Evolutionary conservation across 2,329 filamentous ascomycete species (phyloP), one percentile per base, ranked within the genome.

Genomic region (Penicillium freii): DNA sequence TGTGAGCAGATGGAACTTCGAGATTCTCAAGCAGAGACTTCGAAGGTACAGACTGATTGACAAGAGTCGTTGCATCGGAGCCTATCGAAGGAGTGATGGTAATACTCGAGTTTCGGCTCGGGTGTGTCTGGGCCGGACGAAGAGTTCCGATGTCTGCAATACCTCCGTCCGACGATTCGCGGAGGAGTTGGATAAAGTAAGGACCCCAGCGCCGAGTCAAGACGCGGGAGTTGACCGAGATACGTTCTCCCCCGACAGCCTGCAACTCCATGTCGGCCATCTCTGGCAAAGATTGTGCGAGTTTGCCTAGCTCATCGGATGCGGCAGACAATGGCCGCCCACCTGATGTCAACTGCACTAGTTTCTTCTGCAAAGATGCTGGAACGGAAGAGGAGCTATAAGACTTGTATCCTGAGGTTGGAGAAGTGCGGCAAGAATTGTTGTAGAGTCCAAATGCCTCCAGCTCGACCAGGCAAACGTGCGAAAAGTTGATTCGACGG

Each of bases 391-490:
- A 77, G 75, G 82, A 88, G 75, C 92, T 96, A 25, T 91, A 87
- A 1, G 92, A 97, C 55, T 88, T 82, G 72, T 94, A 97, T 10
- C 87, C 89, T 0, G 92, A 95, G 66, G 91, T 86, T 1, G 93
- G 90, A 5, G 85, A 80, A 0, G 82, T 85, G 71, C 88, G 89
- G 62, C 92, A 86, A 11, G 94, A 92, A 72, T 97, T 99, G 71
- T 97, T 93, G 73, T 97, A 97, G 43, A 99, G 87, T 1, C 94
- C 94, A 78, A 97, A 99, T 0, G 94, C 92, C 72, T 99, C 94
- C 11, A 99, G 81, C 74, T 99, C 94, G 9, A 99, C 93, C 82
- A 97, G 89, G 73, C 94, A 97, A 29, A 97, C 87, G 70, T 99
- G 95, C 10, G 90, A 90, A 72, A 97, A 99, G 75, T 99, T 99